A percentile compares a stretch with the other conserved stretches of the same genome.
phyloP scores from a whole-genome alignment of 176 grass and related monocot genomes.

The Thinopyrum elongatum region DNA sequence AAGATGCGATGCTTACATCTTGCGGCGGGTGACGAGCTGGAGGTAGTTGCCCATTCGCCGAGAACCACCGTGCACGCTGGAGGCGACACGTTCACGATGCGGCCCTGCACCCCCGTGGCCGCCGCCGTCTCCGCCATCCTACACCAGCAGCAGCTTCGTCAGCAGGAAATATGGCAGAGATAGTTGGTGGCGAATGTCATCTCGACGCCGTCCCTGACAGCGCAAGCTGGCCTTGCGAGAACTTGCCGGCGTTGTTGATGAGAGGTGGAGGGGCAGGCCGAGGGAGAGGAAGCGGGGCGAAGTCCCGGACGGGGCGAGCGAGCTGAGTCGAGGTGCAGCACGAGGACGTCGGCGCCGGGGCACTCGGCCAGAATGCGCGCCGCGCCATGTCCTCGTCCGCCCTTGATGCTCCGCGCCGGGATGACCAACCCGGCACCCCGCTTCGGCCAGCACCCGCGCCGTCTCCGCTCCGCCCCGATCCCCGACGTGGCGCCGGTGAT shows the following conservation, averaged over 20 bases:
- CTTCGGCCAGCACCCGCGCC: constrained; percentile 83
- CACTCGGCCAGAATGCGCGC: constrained; percentile 49
- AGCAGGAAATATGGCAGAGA: constrained; percentile 83
- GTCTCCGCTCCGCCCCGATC: constrained; percentile 91
- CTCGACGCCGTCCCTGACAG: constrained; percentile 91
- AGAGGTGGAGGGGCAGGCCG: constrained; percentile 85
- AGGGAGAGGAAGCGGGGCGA: constrained; percentile 68
- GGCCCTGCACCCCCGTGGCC: constrained; percentile 59
- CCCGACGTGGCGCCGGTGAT: constrained; percentile 97
- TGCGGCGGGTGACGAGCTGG: constrained; percentile 63
- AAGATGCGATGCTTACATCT: constrained; percentile 47
- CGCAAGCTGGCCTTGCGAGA: constrained; percentile 76
- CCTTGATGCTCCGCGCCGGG: constrained; percentile 71
- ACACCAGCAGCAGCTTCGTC: constrained; percentile 57
- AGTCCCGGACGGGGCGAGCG: constrained; percentile 69
- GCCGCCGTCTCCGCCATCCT: constrained; percentile 80
- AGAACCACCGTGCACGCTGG: constrained; percentile 98
- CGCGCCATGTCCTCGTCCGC: constrained; percentile 73
- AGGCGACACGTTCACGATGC: constrained; percentile 92
- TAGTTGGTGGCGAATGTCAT: constrained; percentile 99
- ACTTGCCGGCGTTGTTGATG: constrained; percentile 98
- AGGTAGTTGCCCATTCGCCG: constrained; percentile 91
- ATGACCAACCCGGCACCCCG: constrained; percentile 77
- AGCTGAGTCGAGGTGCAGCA: constrained; percentile 88
- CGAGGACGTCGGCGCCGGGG: constrained; percentile 57